phyloP scores from a whole-genome alignment of 345 rosid species.

The Fremontodendron californicum region DNA sequence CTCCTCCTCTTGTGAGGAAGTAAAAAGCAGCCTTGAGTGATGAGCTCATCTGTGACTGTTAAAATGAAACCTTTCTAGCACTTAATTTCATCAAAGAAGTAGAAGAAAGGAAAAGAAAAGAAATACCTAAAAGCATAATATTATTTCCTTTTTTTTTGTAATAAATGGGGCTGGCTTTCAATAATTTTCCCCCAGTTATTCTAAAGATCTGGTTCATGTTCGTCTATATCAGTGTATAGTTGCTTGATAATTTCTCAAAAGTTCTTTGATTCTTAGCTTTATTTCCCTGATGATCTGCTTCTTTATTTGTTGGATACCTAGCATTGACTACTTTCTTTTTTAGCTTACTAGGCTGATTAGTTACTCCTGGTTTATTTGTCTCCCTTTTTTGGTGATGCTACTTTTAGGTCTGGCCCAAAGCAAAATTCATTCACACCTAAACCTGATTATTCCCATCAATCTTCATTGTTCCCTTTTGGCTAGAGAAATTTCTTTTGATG shows the following conservation, averaged over 20 bases:
- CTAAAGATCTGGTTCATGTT: conserved; percentile 10
- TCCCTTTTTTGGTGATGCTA: background rate
- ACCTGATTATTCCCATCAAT: background rate
- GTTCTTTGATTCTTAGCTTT: conserved; percentile 16
- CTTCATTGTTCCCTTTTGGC: background rate
- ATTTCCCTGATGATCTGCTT: conserved; percentile 5
- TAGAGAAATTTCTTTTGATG: background rate
- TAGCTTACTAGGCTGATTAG: background rate
- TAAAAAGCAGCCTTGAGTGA: too few relatives aligned
- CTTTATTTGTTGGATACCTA: conserved; percentile 20
- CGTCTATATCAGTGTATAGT: conserved; percentile 10
- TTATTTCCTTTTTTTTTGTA: conserved; percentile 17
- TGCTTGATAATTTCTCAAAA: conserved; percentile 19
- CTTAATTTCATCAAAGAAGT: too few relatives aligned
- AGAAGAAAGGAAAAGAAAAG: too few relatives aligned
- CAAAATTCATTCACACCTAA: background rate
- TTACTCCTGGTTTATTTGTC: background rate
- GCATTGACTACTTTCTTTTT: conserved; percentile 22
- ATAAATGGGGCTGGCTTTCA: too few relatives aligned
- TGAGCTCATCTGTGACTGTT: too few relatives aligned
- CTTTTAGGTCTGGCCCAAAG: conserved; percentile 12
- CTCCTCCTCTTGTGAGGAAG: too few relatives aligned
- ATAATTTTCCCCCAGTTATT: background rate
- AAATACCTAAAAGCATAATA: conserved; percentile 21
- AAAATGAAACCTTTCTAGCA: too few relatives aligned